These are phyloP conservation scores for Casaregolazyma suthepensis DNA, from an alignment of 1,139 yeast species.

Conservation along the genomic window DNA sequence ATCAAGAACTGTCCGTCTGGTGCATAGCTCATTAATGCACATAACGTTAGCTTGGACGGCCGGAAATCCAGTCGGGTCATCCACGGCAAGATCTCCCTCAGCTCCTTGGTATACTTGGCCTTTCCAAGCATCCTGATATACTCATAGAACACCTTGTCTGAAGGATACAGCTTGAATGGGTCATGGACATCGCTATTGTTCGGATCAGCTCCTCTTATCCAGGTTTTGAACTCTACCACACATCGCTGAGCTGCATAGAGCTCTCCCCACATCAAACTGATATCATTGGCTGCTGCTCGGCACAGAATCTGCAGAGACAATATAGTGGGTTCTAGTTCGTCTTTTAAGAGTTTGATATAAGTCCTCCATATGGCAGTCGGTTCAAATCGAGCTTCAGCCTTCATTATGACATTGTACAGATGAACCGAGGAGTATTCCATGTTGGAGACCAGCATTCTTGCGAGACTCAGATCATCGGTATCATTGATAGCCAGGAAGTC, in stretches of 20 bases:
- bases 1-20: constrained; percentile 28
- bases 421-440: constrained; percentile 2
- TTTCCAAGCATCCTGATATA: constrained; percentile 48
- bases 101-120: constrained; percentile 45
- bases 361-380: constrained; percentile 25
- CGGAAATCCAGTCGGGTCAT: constrained; percentile 50
- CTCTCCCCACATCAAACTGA: constrained; percentile 40
- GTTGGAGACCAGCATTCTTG: constrained; percentile 5
- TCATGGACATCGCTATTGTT: constrained; percentile 30
- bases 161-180: constrained; percentile 39
- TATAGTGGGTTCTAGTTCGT: constrained; percentile 24
- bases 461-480: constrained; percentile 5
- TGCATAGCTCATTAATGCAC: constrained; percentile 28
- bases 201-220: constrained; percentile 29
- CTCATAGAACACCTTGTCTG: constrained; percentile 42
- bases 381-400: constrained; percentile 17
- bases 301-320: constrained; percentile 22
- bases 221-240: constrained; percentile 47
- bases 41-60: constrained; percentile 37
- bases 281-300: constrained; percentile 23
- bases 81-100: constrained; percentile 49
- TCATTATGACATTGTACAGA: constrained; percentile 17
- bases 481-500: constrained; percentile 2
- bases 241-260: constrained; percentile 57
- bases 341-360: constrained; percentile 18